Evolutionary conservation across 1,284 basidiomycete genomes (phyloP), one percentile per base, ranked within the genome.

Genomic region (Ganoderma leucocontextum): DNA sequence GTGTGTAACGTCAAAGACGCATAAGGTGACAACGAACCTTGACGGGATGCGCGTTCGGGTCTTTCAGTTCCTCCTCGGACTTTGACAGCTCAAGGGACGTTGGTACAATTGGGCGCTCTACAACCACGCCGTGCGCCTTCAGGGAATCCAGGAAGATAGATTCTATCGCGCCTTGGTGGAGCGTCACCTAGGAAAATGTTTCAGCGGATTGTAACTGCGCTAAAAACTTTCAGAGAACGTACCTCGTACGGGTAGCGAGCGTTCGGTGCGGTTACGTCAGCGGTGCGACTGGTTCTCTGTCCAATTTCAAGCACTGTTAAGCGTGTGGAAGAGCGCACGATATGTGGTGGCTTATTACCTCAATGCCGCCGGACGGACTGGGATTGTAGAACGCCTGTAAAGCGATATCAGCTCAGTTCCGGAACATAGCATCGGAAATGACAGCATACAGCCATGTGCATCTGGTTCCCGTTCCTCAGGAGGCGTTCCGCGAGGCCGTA

Each of bases 111-210:
- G 89, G 87, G 29, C 91, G 84, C 36, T 87, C 85, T 29, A 94
- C 89, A 69, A 84, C 74, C 13, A 76, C 69, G 4, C 86, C 87
- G 71, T 83, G 77, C 15, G 73, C 66, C 15, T 72, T 80, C 84
- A 92, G 86, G 0, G 89, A 87, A 72, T 92, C 89, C 47, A 91
- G 73, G 75, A 94, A 91, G n/a, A 93, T 87, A 0, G 82, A 79
- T 77, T 94, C 91, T 41, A 94, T 92, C 2, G 86, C 87, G 1
- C 91, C 91, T 80, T 94, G 92, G 71, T 92, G 89, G 25, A 93
- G 80, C 0, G 91, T 92, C 7, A 87, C 80, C 88, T 93, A 71
- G n/a, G 22, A 12, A 29, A 8, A 3, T 2, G 4, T 7, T 29
- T 60, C 15, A 55, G 53, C 55, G 47, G 29, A 44, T n/a, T 15